Base-by-base conservation (phyloP, 176 grass and related monocot genomes). In the Puccinellia tenuiflora region DNA sequence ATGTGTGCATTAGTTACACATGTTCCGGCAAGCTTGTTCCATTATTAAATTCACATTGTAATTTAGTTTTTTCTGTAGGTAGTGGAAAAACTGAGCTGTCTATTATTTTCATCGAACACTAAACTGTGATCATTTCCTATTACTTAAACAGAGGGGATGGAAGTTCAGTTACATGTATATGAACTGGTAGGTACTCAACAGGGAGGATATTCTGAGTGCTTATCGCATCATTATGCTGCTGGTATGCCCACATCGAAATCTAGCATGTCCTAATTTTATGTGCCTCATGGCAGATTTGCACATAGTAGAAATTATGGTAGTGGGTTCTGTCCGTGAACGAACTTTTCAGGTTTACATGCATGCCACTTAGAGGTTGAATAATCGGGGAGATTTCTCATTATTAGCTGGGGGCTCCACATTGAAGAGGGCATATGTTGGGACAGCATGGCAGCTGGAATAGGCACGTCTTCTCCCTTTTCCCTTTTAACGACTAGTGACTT, bases 321-420 rank as follows among this genome's bases (percentile, higher is more conserved):
- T 86, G 72, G 71, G 63, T 7, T 63, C 52, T 81, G 53, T 53
- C 64, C 72, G 63, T 77, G 71, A 85, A 77, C 71, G 78, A 81
- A 82, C 43, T 59, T 77, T 61, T 82, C 78, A 46, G 78, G 52
- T 85, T 85, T 85, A 45, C 51, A 85, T 89, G 87, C 72, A 22
- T 85, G 79, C 64, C 83, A 82, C 62, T 61, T 75, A 74, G 78
- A 67, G 26, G 85, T 57, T 5, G 12, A 71, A 82, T 77, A 54
- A 77, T 76, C 76, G 81, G 22, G 79, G 45, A 35, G 65, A 78
- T 64, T 30, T 63, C 68, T 73, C 71, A 85, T 81, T 81, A 70
- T 71, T 70, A 55, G 63, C 31, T 88, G 43, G 60, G 39, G 17
- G 5, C 29, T 6, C 24, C 42, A 77, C 81, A 42, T 35, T 71